Evolutionary conservation across 2,329 filamentous ascomycete species (phyloP).

Genomic region (Aspergillus sp.): DNA sequence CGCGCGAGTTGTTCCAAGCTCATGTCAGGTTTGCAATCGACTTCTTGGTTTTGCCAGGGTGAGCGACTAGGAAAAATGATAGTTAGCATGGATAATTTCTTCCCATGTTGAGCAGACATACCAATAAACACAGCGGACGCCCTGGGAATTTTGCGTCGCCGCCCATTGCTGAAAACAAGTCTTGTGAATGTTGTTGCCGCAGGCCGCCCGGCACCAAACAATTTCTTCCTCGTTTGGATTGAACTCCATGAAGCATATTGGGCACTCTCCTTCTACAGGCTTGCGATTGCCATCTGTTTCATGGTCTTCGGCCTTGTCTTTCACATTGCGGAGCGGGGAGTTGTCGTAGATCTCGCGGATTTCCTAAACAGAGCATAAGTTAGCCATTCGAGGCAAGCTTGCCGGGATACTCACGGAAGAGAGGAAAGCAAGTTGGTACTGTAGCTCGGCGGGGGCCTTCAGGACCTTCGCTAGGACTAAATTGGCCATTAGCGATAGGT

Average conservation of each 20-base stretch:
- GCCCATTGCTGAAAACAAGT: constrained; percentile 58
- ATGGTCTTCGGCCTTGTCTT: constrained; percentile 28
- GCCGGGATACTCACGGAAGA: constrained; percentile 39
- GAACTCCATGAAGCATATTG: constrained; percentile 62
- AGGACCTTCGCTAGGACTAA: constrained; percentile 58
- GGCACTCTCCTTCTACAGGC: constrained; percentile 61
- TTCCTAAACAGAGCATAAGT: constrained; percentile 41
- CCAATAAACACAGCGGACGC: constrained; percentile 49
- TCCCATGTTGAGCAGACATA: constrained; percentile 21
- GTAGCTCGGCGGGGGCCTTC: constrained; percentile 55
- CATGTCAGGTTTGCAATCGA: constrained; percentile 18
- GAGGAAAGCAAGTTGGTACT: constrained; percentile 62
- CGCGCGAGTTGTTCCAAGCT: constrained; percentile 33
- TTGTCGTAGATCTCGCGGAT: constrained; percentile 55
- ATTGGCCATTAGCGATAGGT: constrained; percentile 16
- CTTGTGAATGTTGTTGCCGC: constrained; percentile 64
- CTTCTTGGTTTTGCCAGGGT: constrained; percentile 37
- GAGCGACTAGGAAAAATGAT: constrained; percentile 34
- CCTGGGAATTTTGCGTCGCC: constrained; percentile 29
- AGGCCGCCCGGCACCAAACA: constrained; percentile 60
- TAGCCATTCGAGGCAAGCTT: not conserved
- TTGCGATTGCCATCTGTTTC: constrained; percentile 53
- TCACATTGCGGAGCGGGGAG: constrained; percentile 51
- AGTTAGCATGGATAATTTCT: not conserved
- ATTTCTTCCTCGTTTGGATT: constrained; percentile 47